Conservation (phyloP, 75 land plant species). For the Pinus taeda region DNA sequence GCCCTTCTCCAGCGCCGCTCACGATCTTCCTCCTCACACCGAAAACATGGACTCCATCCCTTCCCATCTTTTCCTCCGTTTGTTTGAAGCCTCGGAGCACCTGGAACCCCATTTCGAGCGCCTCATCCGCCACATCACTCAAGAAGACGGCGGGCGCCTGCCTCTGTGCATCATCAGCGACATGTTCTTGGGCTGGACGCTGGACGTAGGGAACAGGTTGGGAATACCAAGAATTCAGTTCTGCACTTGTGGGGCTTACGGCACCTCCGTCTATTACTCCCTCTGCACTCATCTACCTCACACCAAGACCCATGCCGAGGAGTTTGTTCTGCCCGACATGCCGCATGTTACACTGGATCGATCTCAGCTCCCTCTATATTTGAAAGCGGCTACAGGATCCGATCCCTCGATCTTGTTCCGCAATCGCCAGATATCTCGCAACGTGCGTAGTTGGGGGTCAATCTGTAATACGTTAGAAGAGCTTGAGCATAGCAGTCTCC, state of each 20-base stretch:
- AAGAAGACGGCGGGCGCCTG: conserved; percentile 5
- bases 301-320: background rate
- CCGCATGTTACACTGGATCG: background rate
- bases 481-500: background rate
- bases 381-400: background rate
- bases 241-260: conserved; percentile 31
- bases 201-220: conserved; percentile 26
- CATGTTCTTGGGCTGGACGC: conserved; percentile 54
- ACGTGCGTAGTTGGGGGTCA: background rate
- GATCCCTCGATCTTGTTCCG: background rate
- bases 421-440: background rate
- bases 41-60: conserved; percentile 32
- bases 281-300: conserved; percentile 32
- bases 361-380: background rate
- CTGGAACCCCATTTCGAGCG: conserved; percentile 25
- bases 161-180: conserved; percentile 55
- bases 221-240: conserved; percentile 16
- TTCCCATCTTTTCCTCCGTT: conserved; percentile 7
- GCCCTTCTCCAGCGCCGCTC: conserved; percentile 27
- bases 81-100: conserved; percentile 17
- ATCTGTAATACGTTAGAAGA: background rate
- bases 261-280: conserved; percentile 18
- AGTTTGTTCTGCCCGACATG: background rate
- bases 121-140: conserved; percentile 7
- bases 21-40: conserved; percentile 28